phyloP scores from a whole-genome alignment of 768 basidiomycete genomes.

The Lenzites betulinus region DNA sequence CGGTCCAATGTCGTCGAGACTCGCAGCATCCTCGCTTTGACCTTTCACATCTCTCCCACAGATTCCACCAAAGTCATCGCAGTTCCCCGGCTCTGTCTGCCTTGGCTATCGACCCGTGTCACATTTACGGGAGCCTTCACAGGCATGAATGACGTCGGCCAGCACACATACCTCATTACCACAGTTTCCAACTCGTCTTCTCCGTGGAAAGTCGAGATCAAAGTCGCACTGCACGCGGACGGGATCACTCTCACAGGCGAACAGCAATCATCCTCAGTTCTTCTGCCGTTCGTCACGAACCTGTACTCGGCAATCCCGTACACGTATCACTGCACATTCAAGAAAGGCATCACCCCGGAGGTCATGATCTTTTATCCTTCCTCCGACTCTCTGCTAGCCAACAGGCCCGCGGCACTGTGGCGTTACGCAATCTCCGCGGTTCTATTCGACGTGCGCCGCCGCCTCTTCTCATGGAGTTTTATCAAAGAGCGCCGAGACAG shows the following conservation, averaged over 20 bases:
- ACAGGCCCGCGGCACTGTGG: conserved; percentile 35
- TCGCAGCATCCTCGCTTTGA: background rate
- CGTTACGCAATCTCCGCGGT: conserved; percentile 33
- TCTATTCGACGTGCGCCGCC: conserved; percentile 24
- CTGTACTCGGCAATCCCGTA: no score
- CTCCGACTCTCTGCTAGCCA: conserved; percentile 20
- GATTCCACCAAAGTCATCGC: background rate
- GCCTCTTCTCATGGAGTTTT: conserved; percentile 34
- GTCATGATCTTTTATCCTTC: conserved; percentile 33
- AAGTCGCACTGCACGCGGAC: background rate
- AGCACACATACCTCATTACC: background rate
- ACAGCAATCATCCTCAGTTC: background rate
- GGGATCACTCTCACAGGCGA: background rate
- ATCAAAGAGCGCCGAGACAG: conserved; percentile 31
- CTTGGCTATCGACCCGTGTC: background rate
- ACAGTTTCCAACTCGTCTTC: background rate
- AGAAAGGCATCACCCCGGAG: conserved; percentile 19
- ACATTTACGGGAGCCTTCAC: background rate
- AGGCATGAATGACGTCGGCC: background rate
- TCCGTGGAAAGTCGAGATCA: background rate
- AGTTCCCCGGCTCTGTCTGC: background rate
- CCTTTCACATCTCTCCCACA: background rate
- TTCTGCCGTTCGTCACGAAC: background rate
- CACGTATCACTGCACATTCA: background rate
- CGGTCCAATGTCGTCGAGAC: no score